A percentile compares a stretch with the other conserved stretches of the same genome.
phyloP scores from a whole-genome alignment of 2,329 filamentous ascomycete species.

The Akanthomyces lecanii region DNA sequence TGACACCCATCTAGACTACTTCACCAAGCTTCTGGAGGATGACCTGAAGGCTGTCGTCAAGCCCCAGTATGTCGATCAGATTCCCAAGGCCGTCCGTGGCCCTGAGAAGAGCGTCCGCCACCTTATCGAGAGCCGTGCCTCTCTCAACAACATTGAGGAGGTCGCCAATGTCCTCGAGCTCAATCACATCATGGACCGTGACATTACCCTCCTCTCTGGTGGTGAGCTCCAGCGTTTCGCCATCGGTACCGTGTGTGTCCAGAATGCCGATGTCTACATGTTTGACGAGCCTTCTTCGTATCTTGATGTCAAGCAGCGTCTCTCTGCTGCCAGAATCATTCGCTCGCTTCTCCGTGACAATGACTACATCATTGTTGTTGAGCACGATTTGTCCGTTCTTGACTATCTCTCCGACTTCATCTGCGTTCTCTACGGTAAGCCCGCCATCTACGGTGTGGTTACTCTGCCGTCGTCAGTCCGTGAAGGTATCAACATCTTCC shows the following conservation, averaged over 20 bases:
- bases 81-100: slow-evolving; percentile 85
- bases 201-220: slow-evolving; percentile 86
- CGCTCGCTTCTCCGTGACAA: slow-evolving; percentile 82
- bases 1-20: slow-evolving; percentile 65
- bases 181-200: slow-evolving; percentile 84
- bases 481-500: slow-evolving; percentile 99
- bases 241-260: slow-evolving; percentile 91
- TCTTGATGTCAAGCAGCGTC: slow-evolving; percentile 97
- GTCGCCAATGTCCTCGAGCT: slow-evolving; percentile 83
- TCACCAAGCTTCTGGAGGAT: slow-evolving; percentile 96
- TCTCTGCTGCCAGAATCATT: slow-evolving; percentile 87
- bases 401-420: slow-evolving; percentile 99
- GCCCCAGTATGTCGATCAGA: slow-evolving; percentile 98
- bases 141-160: slow-evolving; percentile 75
- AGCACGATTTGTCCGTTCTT: slow-evolving; percentile 97
- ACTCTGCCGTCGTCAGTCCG: slow-evolving; percentile 93
- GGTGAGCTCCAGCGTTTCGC: slow-evolving; percentile 98
- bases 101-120: slow-evolving; percentile 73
- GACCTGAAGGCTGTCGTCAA: slow-evolving; percentile 97
- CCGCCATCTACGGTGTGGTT: slow-evolving; percentile 95
- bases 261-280: slow-evolving; percentile 98
- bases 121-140: slow-evolving; percentile 70
- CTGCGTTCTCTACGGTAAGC: slow-evolving; percentile 92
- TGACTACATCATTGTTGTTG: slow-evolving; percentile 97
- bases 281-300: slow-evolving; percentile 99